phyloP scores from a whole-genome alignment of 2,329 filamentous ascomycete genomes.

The Clonostachys rosea region DNA sequence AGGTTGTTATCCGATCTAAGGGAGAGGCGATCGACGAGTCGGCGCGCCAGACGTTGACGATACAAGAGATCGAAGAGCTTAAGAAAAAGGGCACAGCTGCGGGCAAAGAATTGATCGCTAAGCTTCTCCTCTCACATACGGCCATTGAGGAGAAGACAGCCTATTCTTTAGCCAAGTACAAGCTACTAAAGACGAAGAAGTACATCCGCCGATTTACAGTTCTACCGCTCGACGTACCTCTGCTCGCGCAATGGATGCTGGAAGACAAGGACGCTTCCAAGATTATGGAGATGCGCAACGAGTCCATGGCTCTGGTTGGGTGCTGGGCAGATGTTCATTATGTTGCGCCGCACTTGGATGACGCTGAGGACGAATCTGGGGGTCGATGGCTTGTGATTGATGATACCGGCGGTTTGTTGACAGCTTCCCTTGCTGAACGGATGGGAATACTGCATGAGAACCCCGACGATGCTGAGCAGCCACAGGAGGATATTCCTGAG shows the following conservation, averaged over 20 bases:
- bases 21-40: constrained; percentile 56
- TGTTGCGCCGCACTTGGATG: constrained; percentile 15
- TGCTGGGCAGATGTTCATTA: constrained; percentile 91
- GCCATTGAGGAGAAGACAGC: constrained; percentile 90
- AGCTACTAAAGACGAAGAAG: constrained; percentile 88
- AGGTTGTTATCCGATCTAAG: constrained; percentile 48
- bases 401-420: constrained; percentile 78
- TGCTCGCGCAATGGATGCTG: constrained; percentile 72
- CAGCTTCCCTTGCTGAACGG: constrained; percentile 80
- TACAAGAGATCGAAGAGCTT: constrained; percentile 70
- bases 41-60: constrained; percentile 71
- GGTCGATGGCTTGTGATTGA: constrained; percentile 77
- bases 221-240: constrained; percentile 74
- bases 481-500: background rate
- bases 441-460: constrained; percentile 71
- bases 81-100: constrained; percentile 71
- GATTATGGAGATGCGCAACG: constrained; percentile 82
- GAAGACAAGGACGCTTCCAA: constrained; percentile 75
- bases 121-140: constrained; percentile 83
- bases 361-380: constrained; percentile 17
- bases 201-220: constrained; percentile 86
- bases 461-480: constrained; percentile 4
- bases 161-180: constrained; percentile 94
- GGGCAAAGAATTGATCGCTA: constrained; percentile 87
- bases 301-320: constrained; percentile 74